Conservation (phyloP, 345 rosid genomes). For the Aurinia saxatilis region DNA sequence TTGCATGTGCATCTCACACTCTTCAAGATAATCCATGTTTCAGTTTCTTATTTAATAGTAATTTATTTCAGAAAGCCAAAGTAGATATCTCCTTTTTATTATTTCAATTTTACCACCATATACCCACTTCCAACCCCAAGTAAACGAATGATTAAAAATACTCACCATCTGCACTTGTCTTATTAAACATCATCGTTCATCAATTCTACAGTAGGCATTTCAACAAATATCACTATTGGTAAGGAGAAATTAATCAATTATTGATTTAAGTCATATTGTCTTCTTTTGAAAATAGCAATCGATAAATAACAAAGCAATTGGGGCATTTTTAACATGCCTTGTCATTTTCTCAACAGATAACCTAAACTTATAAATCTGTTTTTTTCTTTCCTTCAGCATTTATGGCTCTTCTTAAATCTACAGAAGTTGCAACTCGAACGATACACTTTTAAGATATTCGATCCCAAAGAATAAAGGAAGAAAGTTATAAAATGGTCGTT, state of each 20-base stretch:
- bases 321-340: not conserved
- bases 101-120: not conserved
- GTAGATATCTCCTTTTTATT: slow-evolving; percentile 4
- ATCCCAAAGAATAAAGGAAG: not conserved
- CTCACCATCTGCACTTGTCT: too few species aligned
- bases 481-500: not conserved
- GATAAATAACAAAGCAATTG: not conserved
- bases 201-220: not conserved
- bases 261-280: not conserved
- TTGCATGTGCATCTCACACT: slow-evolving; percentile 31
- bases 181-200: too few species aligned
- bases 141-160: too few species aligned
- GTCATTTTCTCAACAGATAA: slow-evolving; percentile 17
- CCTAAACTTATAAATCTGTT: not conserved
- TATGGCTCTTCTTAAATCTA: not conserved
- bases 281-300: slow-evolving; percentile 10
- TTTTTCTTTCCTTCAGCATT: not conserved
- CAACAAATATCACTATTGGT: slow-evolving; percentile 12
- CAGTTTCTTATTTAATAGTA: not conserved
- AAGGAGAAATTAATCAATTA: not conserved
- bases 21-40: slow-evolving; percentile 26
- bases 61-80: slow-evolving; percentile 12
- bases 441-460: not conserved
- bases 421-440: not conserved
- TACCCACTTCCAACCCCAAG: slow-evolving; percentile 5